Conservation (phyloP, 352 stramenopile genomes). For the Phytophthora melonis region DNA sequence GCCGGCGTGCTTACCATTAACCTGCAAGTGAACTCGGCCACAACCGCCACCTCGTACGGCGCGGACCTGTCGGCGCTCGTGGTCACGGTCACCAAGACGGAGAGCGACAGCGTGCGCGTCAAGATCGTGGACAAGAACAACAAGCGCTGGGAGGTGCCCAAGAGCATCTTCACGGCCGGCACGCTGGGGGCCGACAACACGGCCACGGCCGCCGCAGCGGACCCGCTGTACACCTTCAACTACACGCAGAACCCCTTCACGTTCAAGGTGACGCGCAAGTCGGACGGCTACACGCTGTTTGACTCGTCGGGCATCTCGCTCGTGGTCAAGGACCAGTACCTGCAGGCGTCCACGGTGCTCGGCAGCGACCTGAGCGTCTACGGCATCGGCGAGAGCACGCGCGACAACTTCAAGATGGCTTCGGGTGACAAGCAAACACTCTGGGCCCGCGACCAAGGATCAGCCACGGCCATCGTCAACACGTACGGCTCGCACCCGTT, state of each 20-base stretch:
- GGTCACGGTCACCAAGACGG: slow-evolving; percentile 49
- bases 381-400: slow-evolving; percentile 53
- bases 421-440: slow-evolving; percentile 63
- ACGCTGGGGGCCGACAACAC: slow-evolving; percentile 26
- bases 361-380: slow-evolving; percentile 43
- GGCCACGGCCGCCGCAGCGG: background rate
- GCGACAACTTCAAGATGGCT: slow-evolving; percentile 44
- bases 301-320: slow-evolving; percentile 50
- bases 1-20: slow-evolving; percentile 42
- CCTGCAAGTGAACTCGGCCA: slow-evolving; percentile 40
- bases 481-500: slow-evolving; percentile 73
- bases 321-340: slow-evolving; percentile 55
- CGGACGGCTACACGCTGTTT: slow-evolving; percentile 50
- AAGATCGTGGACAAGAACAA: slow-evolving; percentile 65
- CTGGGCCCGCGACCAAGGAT: slow-evolving; percentile 52
- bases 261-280: slow-evolving; percentile 48
- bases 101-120: slow-evolving; percentile 52
- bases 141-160: slow-evolving; percentile 61
- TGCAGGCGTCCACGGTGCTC: slow-evolving; percentile 45
- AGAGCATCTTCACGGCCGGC: slow-evolving; percentile 44
- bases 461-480: slow-evolving; percentile 46
- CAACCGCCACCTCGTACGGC: slow-evolving; percentile 37
- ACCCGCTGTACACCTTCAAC: slow-evolving; percentile 40
- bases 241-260: slow-evolving; percentile 57
- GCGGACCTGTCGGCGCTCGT: slow-evolving; percentile 49